Base-by-base conservation (phyloP, 352 stramenopile genomes). In the Pythium apleroticum region DNA sequence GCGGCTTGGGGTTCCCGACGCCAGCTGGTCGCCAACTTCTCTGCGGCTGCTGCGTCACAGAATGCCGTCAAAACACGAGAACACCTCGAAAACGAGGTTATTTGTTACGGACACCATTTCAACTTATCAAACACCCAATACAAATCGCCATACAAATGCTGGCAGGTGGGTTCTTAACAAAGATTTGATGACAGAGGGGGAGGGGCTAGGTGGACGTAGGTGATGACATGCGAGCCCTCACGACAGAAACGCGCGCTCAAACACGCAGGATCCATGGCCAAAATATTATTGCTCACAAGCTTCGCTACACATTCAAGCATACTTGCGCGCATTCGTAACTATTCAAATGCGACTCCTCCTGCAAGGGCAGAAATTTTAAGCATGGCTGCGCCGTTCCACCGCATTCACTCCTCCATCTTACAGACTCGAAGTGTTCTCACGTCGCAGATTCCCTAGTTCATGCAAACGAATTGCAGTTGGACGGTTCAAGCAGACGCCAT, bases 41-140 rank as follows among this genome's bases (percentile, higher is more conserved):
- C 4, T 5, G 24, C 6, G n/a, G 31, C 48, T 33, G 55, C 19
- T 57, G 57, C 57, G 57, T 63, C 57, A 63, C 57, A 31, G 22
- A 20, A n/a, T 66, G 60, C 50, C 41, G 59, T 66, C 37, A 57
- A 19, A 35, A 56, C 28, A 25, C 5, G 0, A 35, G 5, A 37
- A 65, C 56, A 66, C 60, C 60, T 66, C 20, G 31, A 24, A n/a
- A 27, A n/a, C 22, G n/a, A 66, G 60, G 60, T 66, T 28, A 56
- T 48, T 54, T 53, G 3, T 24, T 6, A 48, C 4, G n/a, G 17
- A 20, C 17, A 48, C 0, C 17, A 48, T 24, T 9, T 25, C 41
- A 12, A 1, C 4, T 48, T 24, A 48, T 19, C 41, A 15, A 31
- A 54, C 22, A 54, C 19, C 0, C 0, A 0, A 46, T 58, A 61